Evolutionary conservation across 805 yeast species (phyloP).

Genomic region (Starmerella etchellsii): DNA sequence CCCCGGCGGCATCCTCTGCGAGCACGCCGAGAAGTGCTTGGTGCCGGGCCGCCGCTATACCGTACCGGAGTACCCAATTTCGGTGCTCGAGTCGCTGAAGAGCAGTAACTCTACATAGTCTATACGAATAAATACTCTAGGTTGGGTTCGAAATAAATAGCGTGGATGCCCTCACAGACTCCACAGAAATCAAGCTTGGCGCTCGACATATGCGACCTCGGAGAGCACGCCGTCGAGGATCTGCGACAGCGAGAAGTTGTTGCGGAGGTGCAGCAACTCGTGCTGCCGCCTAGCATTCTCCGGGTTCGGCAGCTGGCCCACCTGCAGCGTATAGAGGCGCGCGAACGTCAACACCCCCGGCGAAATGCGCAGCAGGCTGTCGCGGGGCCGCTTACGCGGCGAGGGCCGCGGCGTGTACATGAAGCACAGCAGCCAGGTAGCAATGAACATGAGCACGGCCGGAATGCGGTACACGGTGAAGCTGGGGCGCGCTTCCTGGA

Average conservation of each 20-base stretch:
- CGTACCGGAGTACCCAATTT: too few relatives aligned
- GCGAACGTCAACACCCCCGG: constrained; percentile 20
- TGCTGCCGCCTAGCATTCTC: constrained; percentile 13
- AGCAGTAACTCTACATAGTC: too few relatives aligned
- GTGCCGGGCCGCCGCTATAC: too few relatives aligned
- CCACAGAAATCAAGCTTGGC: too few relatives aligned
- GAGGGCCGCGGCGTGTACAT: constrained; percentile 12
- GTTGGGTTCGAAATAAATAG: too few relatives aligned
- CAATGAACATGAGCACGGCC: constrained; percentile 19
- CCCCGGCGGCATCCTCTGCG: too few relatives aligned
- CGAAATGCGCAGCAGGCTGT: constrained; percentile 15
- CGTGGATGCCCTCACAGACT: too few relatives aligned
- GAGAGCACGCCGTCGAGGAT: constrained; percentile 19
- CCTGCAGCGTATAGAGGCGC: constrained; percentile 21
- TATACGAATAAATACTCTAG: too few relatives aligned
- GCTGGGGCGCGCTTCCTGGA: constrained; percentile 9
- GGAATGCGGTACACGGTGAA: constrained; percentile 14
- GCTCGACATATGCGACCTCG: constrained; percentile 16
- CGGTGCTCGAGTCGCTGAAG: too few relatives aligned
- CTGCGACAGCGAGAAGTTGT: constrained; percentile 19
- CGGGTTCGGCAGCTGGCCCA: constrained; percentile 21
- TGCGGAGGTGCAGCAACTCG: constrained; percentile 15
- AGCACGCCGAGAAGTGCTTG: too few relatives aligned
- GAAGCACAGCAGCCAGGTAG: constrained; percentile 14
- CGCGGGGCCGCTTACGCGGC: constrained; percentile 2